Conservation (phyloP, 2,329 filamentous ascomycete species). For the Massarina eburnea region DNA sequence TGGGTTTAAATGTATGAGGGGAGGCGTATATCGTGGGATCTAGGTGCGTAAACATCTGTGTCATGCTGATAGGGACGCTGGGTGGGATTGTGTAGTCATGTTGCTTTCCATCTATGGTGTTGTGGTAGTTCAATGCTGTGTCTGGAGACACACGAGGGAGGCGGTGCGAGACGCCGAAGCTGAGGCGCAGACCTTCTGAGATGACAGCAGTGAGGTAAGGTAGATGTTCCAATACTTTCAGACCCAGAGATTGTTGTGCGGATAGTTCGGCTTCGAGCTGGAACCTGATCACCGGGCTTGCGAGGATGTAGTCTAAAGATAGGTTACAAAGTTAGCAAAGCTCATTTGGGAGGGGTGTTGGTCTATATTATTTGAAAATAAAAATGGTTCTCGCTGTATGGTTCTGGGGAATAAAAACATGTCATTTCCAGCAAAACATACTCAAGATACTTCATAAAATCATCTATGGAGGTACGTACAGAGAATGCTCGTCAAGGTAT, state of each 20-base stretch:
- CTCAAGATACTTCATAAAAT: no score
- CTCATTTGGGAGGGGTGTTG: no score
- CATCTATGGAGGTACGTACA: not conserved
- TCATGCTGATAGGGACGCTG: conserved; percentile 30
- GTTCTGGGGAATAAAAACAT: no score
- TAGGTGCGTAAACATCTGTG: conserved; percentile 22
- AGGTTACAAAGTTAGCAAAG: no score
- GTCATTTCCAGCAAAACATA: no score
- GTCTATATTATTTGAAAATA: no score
- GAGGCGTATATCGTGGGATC: conserved; percentile 21
- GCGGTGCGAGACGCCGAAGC: conserved; percentile 18
- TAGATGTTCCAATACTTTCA: conserved; percentile 5
- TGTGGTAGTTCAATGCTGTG: conserved; percentile 3
- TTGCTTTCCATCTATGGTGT: not conserved
- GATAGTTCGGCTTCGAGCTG: conserved; percentile 10
- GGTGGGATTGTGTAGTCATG: conserved; percentile 12
- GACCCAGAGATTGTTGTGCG: conserved; percentile 3
- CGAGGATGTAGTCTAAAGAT: conserved; percentile 6
- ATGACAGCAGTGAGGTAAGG: conserved; percentile 25
- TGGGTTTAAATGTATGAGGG: conserved; percentile 17
- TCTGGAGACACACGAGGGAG: conserved; percentile 14
- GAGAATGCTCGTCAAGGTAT: conserved; percentile 29
- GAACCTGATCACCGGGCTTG: conserved; percentile 7
- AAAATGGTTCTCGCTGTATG: no score
- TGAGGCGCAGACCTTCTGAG: conserved; percentile 25